Evolutionary conservation across 768 basidiomycete genomes (phyloP).

Genomic region (Fomitopsis pulvina): DNA sequence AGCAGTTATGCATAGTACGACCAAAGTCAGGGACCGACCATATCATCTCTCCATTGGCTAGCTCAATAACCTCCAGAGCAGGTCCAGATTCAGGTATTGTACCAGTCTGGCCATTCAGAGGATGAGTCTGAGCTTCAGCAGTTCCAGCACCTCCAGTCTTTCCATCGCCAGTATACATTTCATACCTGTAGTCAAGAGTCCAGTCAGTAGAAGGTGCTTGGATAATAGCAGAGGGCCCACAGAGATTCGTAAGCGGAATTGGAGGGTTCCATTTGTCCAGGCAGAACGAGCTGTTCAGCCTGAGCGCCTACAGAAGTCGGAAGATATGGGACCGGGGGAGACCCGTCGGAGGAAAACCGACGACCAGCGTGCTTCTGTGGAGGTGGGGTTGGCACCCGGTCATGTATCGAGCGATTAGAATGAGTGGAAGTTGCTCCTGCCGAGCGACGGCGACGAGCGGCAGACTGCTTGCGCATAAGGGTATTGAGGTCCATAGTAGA

Average conservation of each 20-base stretch:
- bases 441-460: slow-evolving; percentile 49
- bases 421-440: slow-evolving; percentile 48
- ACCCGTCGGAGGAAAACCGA: slow-evolving; percentile 60
- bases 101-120: slow-evolving; percentile 17
- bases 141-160: slow-evolving; percentile 27
- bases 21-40: slow-evolving; percentile 46
- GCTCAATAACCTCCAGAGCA: slow-evolving; percentile 72
- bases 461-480: slow-evolving; percentile 48
- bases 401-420: slow-evolving; percentile 71
- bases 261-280: slow-evolving; percentile 51
- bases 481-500: slow-evolving; percentile 52
- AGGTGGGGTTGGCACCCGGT: slow-evolving; percentile 82
- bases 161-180: slow-evolving; percentile 69
- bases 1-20: neutral
- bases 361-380: slow-evolving; percentile 54
- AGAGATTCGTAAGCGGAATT: slow-evolving; percentile 72
- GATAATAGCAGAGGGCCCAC: slow-evolving; percentile 37
- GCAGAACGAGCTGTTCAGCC: slow-evolving; percentile 31
- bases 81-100: slow-evolving; percentile 34
- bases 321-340: slow-evolving; percentile 65
- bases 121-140: slow-evolving; percentile 28
- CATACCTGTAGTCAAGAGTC: slow-evolving; percentile 44
- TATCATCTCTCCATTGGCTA: slow-evolving; percentile 84
- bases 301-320: slow-evolving; percentile 43
- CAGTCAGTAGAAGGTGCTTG: neutral